Percentiles rank a stretch among this genome's conserved stretches.
Conservation (phyloP, 257 asterid species). For the Solanum phureja region DNA sequence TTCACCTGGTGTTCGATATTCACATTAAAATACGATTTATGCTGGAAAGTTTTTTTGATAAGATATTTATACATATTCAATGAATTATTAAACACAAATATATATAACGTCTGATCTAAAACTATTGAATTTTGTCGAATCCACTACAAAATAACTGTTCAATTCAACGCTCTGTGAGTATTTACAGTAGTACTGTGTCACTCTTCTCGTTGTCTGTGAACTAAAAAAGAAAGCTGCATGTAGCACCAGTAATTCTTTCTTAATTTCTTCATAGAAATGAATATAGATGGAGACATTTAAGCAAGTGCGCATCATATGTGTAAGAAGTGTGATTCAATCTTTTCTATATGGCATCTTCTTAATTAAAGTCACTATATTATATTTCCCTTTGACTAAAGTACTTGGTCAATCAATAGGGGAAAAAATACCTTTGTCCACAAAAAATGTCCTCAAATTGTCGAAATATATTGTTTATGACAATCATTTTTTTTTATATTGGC, state of each 20-base stretch:
- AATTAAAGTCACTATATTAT: neutral
- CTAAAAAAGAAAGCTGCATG: neutral
- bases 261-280: neutral
- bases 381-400: neutral
- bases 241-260: neutral
- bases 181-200: neutral
- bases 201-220: neutral
- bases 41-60: too few species aligned
- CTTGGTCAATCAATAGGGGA: neutral
- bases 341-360: neutral
- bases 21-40: too few species aligned
- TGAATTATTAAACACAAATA: too few species aligned
- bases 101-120: accelerated
- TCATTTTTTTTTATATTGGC: too few species aligned
- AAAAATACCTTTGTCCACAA: neutral
- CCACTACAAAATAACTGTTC: neutral
- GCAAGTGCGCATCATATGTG: neutral
- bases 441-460: neutral
- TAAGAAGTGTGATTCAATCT: neutral
- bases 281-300: neutral
- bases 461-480: neutral
- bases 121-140: too few species aligned
- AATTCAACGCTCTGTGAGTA: neutral
- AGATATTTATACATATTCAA: too few species aligned
- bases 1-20: too few species aligned